These are phyloP conservation scores for Botrytis squamosa DNA, from an alignment of 2,329 filamentous ascomycete species.

Conservation along the genomic window DNA sequence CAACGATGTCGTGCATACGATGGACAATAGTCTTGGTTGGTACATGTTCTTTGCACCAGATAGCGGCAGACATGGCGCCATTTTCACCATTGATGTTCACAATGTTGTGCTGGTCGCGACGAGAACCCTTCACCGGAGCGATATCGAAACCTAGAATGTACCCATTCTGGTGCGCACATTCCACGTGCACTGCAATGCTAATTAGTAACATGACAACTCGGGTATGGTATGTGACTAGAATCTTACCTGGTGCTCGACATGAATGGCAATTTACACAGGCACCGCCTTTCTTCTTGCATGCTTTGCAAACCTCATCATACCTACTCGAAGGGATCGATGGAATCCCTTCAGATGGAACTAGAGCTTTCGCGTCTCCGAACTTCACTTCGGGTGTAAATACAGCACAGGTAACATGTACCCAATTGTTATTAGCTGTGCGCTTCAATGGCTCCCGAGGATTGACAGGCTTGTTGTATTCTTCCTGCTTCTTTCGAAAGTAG, in stretches of 20 bases:
- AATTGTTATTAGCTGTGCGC: conserved; percentile 93
- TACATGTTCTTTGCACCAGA: conserved; percentile 92
- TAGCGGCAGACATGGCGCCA: conserved; percentile 77
- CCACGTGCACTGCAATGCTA: conserved; percentile 64
- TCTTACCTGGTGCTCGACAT: conserved; percentile 54
- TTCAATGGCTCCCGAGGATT: conserved; percentile 90
- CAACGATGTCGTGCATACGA: conserved; percentile 72
- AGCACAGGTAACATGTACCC: conserved; percentile 94
- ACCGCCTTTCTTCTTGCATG: conserved; percentile 73
- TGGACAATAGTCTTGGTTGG: conserved; percentile 71
- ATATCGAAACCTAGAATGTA: conserved; percentile 90
- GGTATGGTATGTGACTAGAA: not conserved
- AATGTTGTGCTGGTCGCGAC: conserved; percentile 75
- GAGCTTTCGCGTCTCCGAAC: conserved; percentile 78
- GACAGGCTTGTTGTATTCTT: conserved; percentile 77
- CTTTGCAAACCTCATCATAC: conserved; percentile 72
- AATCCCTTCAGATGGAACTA: conserved; percentile 88
- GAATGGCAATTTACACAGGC: conserved; percentile 82
- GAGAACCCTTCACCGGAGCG: conserved; percentile 82
- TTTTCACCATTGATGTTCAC: conserved; percentile 78
- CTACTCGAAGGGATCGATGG: conserved; percentile 71
- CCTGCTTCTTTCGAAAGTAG: conserved; percentile 79
- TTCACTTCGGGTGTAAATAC: conserved; percentile 91
- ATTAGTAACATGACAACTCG: not conserved
- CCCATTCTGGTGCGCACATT: conserved; percentile 81